phyloP scores from a whole-genome alignment of 306 rosid genomes.

The Oemleria cerasiformis region DNA sequence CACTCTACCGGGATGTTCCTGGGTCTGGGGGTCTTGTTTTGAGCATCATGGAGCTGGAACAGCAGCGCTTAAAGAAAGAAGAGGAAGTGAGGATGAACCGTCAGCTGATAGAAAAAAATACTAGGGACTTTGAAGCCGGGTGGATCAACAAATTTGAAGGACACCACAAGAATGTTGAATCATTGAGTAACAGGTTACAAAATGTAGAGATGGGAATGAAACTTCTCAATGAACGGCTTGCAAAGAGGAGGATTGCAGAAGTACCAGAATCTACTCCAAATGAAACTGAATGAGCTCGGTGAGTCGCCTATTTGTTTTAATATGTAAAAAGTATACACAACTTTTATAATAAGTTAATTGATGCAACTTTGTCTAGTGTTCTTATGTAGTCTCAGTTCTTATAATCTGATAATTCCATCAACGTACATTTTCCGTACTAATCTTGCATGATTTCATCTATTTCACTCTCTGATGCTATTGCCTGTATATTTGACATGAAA shows the following conservation, averaged over 20 bases:
- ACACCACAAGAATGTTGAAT: conserved; percentile 33
- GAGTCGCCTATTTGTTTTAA: conserved; percentile 20
- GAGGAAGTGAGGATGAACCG: conserved; percentile 65
- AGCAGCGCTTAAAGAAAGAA: conserved; percentile 65
- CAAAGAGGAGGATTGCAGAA: conserved; percentile 36
- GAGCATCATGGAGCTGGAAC: conserved; percentile 72
- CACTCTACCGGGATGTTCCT: conserved; percentile 85
- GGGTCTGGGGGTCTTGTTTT: conserved; percentile 90
- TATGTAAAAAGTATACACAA: background rate
- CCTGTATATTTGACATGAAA: background rate
- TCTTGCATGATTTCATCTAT: background rate
- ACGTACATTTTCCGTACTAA: background rate
- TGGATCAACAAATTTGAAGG: conserved; percentile 40
- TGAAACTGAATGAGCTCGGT: conserved; percentile 35
- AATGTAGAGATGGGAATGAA: conserved; percentile 44
- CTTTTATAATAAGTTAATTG: conserved; percentile 5
- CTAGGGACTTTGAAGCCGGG: conserved; percentile 49
- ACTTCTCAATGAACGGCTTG: conserved; percentile 39
- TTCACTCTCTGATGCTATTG: background rate
- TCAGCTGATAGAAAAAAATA: conserved; percentile 39
- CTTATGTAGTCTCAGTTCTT: background rate
- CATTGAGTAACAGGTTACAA: conserved; percentile 41
- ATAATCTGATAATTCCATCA: background rate
- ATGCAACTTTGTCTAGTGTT: background rate
- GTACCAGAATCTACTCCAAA: conserved; percentile 36